These are phyloP conservation scores for Chlamydomonas sp. DNA, from an alignment of 139 green algal genomes.

Conservation along the genomic window DNA sequence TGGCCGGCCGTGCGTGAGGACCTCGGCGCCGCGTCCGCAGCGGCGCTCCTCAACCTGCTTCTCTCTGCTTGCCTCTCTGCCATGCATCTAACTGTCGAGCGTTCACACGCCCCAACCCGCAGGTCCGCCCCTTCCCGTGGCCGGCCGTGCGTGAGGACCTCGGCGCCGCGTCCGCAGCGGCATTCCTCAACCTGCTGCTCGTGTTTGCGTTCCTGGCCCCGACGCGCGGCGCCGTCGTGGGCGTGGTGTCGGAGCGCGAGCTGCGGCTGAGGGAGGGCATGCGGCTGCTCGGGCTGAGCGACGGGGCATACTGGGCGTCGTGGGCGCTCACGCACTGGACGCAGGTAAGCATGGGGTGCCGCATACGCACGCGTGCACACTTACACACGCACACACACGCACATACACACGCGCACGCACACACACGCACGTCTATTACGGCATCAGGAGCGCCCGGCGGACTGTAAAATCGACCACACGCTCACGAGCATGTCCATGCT, in stretches of 20 bases:
- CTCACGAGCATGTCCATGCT: too few species aligned
- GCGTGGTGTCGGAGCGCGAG: constrained; percentile 72
- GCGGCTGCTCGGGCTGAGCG: constrained; percentile 49
- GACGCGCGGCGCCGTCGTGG: constrained; percentile 43
- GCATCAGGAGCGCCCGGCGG: too few species aligned
- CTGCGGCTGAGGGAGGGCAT: constrained; percentile 73
- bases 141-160: constrained; percentile 46
- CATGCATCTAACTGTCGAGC: too few species aligned
- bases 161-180: constrained; percentile 41
- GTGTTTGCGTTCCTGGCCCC: constrained; percentile 56
- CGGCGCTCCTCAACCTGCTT: not conserved
- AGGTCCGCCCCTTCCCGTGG: constrained; percentile 71
- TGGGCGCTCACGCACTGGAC: constrained; percentile 69
- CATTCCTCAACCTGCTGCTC: constrained; percentile 73
- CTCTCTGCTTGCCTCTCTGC: not conserved
- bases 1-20: constrained; percentile 56
- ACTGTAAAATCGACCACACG: too few species aligned
- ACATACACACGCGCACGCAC: too few species aligned
- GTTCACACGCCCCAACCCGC: too few species aligned
- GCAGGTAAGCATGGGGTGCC: constrained; percentile 46
- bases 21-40: constrained; percentile 12
- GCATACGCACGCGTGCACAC: too few species aligned
- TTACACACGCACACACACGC: too few species aligned
- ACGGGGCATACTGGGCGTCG: constrained; percentile 56
- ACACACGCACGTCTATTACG: too few species aligned